Percentiles rank a stretch among this genome's conserved stretches.
phyloP scores from a whole-genome alignment of 495 filamentous ascomycete species.

The Aspergillus affinis region DNA sequence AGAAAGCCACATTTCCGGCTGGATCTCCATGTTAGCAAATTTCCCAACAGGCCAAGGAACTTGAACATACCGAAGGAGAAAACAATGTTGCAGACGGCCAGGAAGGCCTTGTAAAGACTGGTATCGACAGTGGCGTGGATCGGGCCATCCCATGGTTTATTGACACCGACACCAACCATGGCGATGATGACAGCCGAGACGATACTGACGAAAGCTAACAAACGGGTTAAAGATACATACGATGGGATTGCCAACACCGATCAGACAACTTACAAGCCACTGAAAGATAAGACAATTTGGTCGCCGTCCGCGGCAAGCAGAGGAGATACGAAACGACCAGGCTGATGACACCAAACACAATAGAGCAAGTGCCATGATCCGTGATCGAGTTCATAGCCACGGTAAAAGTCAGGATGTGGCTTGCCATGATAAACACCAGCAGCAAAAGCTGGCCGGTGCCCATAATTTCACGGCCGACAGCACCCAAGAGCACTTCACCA shows the following conservation, averaged over 20 bases:
- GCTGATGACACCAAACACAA: constrained; percentile 65
- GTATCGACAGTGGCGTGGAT: constrained; percentile 32
- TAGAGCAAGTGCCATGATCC: constrained; percentile 62
- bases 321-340: constrained; percentile 60
- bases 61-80: constrained; percentile 57
- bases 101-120: constrained; percentile 45
- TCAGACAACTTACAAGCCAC: constrained; percentile 45
- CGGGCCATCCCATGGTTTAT: constrained; percentile 29
- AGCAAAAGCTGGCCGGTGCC: constrained; percentile 61
- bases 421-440: constrained; percentile 69
- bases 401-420: constrained; percentile 71
- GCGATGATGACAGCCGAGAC: constrained; percentile 58
- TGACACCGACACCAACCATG: constrained; percentile 68
- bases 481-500: constrained; percentile 63
- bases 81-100: constrained; percentile 70
- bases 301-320: constrained; percentile 64
- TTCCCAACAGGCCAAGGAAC: not conserved
- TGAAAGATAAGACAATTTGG: constrained; percentile 60
- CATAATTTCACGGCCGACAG: constrained; percentile 60
- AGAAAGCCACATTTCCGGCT: constrained; percentile 67
- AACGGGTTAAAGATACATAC: constrained; percentile 1
- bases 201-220: constrained; percentile 32
- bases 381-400: constrained; percentile 70
- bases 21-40: not conserved
- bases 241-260: not conserved